Evolutionary conservation across 2,329 filamentous ascomycete species (phyloP).

Genomic region (Colletotrichum lini): DNA sequence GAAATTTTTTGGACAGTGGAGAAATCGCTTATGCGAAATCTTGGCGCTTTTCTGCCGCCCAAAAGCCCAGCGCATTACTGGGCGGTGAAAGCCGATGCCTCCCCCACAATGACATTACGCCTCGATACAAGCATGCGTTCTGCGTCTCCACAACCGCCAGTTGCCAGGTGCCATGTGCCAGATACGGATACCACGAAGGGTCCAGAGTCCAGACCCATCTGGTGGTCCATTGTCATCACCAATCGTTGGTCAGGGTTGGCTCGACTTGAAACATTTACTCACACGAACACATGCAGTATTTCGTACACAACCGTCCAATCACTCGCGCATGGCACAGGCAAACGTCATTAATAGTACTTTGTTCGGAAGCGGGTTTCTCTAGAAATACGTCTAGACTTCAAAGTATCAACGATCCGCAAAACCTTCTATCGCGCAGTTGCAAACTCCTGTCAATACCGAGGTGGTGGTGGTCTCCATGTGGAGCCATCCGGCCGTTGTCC

Average conservation of each 20-base stretch:
- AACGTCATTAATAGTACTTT: conserved; percentile 12
- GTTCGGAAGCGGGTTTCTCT: conserved; percentile 23
- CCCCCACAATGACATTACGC: conserved; percentile 34
- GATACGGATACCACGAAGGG: background rate
- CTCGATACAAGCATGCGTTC: conserved; percentile 26
- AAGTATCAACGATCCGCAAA: conserved; percentile 16
- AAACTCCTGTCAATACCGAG: conserved; percentile 9
- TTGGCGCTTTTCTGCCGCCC: conserved; percentile 41
- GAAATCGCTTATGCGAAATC: conserved; percentile 44
- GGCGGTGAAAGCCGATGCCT: conserved; percentile 21
- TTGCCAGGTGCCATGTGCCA: too few relatives aligned
- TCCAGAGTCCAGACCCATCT: conserved; percentile 17
- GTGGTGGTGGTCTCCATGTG: conserved; percentile 11
- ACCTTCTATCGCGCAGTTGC: conserved; percentile 15
- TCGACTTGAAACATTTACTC: conserved; percentile 5
- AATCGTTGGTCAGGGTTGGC: background rate
- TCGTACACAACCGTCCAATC: background rate
- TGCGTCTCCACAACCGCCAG: background rate
- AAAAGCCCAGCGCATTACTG: background rate
- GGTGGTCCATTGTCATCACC: background rate
- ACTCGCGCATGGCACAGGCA: background rate
- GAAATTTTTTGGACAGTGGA: conserved; percentile 45
- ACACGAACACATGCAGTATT: background rate
- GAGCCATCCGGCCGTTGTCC: conserved; percentile 23
- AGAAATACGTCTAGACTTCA: conserved; percentile 31